phyloP scores from a whole-genome alignment of 1,139 yeast genomes.

The Yamadazyma dushanensis region DNA sequence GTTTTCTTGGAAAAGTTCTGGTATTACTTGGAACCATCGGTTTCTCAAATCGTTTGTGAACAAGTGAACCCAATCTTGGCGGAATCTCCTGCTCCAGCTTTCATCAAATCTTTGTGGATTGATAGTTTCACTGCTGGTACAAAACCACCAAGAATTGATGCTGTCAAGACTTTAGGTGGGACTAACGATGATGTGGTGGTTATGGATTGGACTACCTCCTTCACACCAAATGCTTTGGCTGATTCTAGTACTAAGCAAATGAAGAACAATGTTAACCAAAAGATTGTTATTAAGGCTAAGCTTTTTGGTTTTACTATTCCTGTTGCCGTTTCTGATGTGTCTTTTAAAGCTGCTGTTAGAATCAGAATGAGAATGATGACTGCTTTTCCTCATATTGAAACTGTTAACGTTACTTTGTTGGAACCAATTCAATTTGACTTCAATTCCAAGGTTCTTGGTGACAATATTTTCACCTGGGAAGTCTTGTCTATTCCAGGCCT shows the following conservation, averaged over 20 bases:
- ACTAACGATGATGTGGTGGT: constrained; percentile 90
- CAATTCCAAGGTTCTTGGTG: constrained; percentile 68
- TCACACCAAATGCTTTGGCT: constrained; percentile 84
- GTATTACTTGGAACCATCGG: constrained; percentile 87
- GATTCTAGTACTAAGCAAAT: constrained; percentile 84
- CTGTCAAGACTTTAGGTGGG: constrained; percentile 82
- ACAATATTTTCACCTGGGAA: constrained; percentile 83
- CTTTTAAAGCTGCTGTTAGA: constrained; percentile 69
- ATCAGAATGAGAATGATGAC: constrained; percentile 87
- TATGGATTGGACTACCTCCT: constrained; percentile 92
- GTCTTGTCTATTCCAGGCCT: constrained; percentile 84
- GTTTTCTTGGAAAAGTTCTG: constrained; percentile 86
- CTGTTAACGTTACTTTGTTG: constrained; percentile 78
- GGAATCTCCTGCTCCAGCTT: constrained; percentile 75
- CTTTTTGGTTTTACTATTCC: constrained; percentile 70
- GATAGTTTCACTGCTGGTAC: constrained; percentile 91
- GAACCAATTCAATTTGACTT: constrained; percentile 90
- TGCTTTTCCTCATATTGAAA: constrained; percentile 89
- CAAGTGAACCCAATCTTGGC: constrained; percentile 84
- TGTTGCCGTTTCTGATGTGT: constrained; percentile 58
- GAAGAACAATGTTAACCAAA: constrained; percentile 81
- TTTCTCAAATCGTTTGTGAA: constrained; percentile 80
- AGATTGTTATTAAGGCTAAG: constrained; percentile 64
- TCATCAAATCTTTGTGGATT: constrained; percentile 78
- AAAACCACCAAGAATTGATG: constrained; percentile 90